These are phyloP conservation scores for Cyclotella cryptica DNA, from an alignment of 108 stramenopile species.

Conservation along the genomic window DNA sequence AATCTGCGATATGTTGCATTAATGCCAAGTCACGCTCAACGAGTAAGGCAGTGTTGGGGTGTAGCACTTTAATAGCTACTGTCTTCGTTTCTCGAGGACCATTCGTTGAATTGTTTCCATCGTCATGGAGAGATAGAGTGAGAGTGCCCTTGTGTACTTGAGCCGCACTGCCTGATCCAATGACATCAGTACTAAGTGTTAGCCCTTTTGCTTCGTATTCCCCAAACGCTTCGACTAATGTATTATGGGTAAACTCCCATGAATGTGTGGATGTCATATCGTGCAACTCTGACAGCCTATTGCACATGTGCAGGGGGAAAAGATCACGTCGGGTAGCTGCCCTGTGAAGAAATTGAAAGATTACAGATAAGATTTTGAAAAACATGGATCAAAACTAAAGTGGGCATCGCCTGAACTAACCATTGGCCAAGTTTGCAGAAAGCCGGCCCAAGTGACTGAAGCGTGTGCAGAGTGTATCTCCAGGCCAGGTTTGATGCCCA, in stretches of 20 bases:
- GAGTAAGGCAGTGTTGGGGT: slow-evolving; percentile 66
- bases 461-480: slow-evolving; percentile 67
- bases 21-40: slow-evolving; percentile 80
- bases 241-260: slow-evolving; percentile 66
- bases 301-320: slow-evolving; percentile 77
- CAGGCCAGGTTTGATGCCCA: slow-evolving; percentile 69
- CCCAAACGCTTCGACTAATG: slow-evolving; percentile 75
- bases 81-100: slow-evolving; percentile 11
- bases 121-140: background rate
- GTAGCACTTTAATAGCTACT: slow-evolving; percentile 89
- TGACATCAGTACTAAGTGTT: slow-evolving; percentile 52
- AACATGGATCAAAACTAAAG: background rate
- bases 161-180: slow-evolving; percentile 92
- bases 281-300: slow-evolving; percentile 73
- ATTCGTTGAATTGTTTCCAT: background rate
- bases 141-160: slow-evolving; percentile 84
- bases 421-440: slow-evolving; percentile 91
- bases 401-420: background rate
- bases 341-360: slow-evolving; percentile 18
- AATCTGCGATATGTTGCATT: slow-evolving; percentile 70
- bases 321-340: slow-evolving; percentile 88
- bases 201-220: slow-evolving; percentile 73
- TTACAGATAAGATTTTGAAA: background rate
- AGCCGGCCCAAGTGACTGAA: slow-evolving; percentile 83
- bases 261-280: slow-evolving; percentile 72